Conservation (phyloP, 305 asterid species). For the Fraxinus latifolia region DNA sequence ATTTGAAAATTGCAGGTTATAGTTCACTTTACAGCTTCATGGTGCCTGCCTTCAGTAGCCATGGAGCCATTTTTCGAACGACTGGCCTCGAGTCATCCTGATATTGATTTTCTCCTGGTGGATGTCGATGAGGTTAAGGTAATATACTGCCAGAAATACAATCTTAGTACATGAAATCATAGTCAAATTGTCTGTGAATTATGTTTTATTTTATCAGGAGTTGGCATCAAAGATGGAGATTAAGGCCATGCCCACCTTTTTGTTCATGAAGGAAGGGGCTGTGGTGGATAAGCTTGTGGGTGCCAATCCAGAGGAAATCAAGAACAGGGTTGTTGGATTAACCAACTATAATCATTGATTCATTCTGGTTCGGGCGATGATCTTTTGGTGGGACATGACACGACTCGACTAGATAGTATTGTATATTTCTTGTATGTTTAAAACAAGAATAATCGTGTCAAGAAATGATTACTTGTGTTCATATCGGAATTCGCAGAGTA, state of each 20-base stretch:
- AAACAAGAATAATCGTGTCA: neutral
- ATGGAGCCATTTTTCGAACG: constrained; percentile 44
- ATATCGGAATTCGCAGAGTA: neutral
- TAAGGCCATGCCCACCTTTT: constrained; percentile 57
- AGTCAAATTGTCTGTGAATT: neutral
- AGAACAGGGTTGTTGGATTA: constrained; percentile 30
- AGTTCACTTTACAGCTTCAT: constrained; percentile 48
- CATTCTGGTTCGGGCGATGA: neutral
- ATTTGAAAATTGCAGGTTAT: constrained; percentile 32
- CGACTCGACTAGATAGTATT: neutral
- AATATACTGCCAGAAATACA: neutral
- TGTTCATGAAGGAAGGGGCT: constrained; percentile 46
- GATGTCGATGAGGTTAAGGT: constrained; percentile 64
- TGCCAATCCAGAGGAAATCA: constrained; percentile 53
- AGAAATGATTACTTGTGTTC: neutral
- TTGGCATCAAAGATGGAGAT: constrained; percentile 43
- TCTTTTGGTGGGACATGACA: neutral
- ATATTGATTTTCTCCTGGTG: constrained; percentile 37
- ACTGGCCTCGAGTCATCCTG: constrained; percentile 30
- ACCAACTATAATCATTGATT: neutral
- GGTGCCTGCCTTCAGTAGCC: constrained; percentile 58
- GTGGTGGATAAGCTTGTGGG: constrained; percentile 47
- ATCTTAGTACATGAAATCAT: neutral
- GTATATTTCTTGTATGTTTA: neutral
- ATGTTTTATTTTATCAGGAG: constrained; percentile 28